A percentile compares a stretch with the other conserved stretches of the same genome.
phyloP scores from a whole-genome alignment of 805 yeast species.

The Lipomyces yamanashiensis region DNA sequence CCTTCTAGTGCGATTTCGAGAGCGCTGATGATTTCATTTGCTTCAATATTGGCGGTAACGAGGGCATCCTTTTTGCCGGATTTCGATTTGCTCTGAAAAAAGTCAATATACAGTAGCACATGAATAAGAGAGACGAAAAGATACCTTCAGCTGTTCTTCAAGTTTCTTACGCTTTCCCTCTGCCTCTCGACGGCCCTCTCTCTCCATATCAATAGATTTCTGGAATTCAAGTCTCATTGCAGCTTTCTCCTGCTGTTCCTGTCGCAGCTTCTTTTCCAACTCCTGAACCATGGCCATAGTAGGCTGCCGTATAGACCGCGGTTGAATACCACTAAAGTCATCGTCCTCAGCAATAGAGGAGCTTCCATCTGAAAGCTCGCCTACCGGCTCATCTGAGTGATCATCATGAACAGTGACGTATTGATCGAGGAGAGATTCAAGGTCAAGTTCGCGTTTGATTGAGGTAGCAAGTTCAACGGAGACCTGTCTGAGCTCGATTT shows the following conservation, averaged over 20 bases:
- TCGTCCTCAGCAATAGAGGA: slow-evolving; percentile 19
- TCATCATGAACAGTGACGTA: slow-evolving; percentile 30
- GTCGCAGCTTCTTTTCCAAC: slow-evolving; percentile 24
- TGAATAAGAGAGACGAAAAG: neutral
- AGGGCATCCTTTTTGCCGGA: slow-evolving; percentile 14
- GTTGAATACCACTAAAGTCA: neutral
- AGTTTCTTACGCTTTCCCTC: slow-evolving; percentile 23
- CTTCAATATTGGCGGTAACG: slow-evolving; percentile 10
- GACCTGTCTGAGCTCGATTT: slow-evolving; percentile 30
- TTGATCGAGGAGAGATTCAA: slow-evolving; percentile 32
- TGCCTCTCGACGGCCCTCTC: slow-evolving; percentile 18
- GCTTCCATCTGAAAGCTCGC: slow-evolving; percentile 20
- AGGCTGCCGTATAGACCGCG: neutral
- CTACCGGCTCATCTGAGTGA: slow-evolving; percentile 1
- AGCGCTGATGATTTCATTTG: slow-evolving; percentile 12
- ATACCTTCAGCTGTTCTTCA: slow-evolving; percentile 29
- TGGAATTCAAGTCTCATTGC: slow-evolving; percentile 27
- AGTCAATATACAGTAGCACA: neutral
- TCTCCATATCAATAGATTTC: slow-evolving; percentile 21
- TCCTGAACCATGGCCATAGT: slow-evolving; percentile 13
- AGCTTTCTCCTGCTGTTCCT: slow-evolving; percentile 34
- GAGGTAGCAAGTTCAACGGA: slow-evolving; percentile 35
- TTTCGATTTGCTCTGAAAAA: slow-evolving; percentile 14
- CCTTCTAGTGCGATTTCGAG: slow-evolving; percentile 31
- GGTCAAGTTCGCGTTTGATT: slow-evolving; percentile 35